A percentile compares a stretch with the other conserved stretches of the same genome.
These are phyloP conservation scores for Pseudophaeomoniella oleicola DNA, from an alignment of 2,329 filamentous ascomycete species.

Conservation along the genomic window DNA sequence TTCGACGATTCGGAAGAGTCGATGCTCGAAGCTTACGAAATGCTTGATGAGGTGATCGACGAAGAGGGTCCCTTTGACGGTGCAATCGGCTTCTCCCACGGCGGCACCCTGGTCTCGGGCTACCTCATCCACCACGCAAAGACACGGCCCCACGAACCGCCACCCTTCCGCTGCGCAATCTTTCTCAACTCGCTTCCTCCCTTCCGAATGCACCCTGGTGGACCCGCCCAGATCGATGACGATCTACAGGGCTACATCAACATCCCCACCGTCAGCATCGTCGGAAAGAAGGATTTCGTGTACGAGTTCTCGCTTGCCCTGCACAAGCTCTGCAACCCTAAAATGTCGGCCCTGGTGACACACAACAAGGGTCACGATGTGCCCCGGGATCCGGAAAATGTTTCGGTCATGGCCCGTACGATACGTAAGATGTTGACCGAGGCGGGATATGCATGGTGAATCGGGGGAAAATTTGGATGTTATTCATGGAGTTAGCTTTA, in stretches of 20 bases:
- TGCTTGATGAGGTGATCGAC: constrained; percentile 14
- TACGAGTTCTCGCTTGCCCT: neutral
- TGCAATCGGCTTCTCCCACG: constrained; percentile 21
- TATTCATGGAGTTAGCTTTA: too few relatives aligned
- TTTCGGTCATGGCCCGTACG: neutral
- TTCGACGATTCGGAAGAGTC: constrained; percentile 11
- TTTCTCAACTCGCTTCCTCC: constrained; percentile 18
- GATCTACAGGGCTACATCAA: neutral
- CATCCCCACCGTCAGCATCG: neutral
- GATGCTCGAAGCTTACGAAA: constrained; percentile 13
- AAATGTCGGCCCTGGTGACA: neutral
- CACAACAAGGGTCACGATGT: neutral
- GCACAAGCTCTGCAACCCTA: neutral
- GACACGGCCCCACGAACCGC: constrained; percentile 9
- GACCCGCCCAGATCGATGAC: neutral
- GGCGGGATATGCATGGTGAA: too few relatives aligned
- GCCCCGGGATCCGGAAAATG: neutral
- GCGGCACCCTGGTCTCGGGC: constrained; percentile 16
- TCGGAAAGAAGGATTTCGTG: neutral
- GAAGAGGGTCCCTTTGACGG: constrained; percentile 18
- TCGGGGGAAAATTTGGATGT: too few relatives aligned
- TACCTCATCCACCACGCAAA: constrained; percentile 17
- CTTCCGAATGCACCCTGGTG: constrained; percentile 6
- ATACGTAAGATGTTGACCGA: neutral
- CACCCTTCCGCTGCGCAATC: constrained; percentile 18